phyloP scores from a whole-genome alignment of 2,329 filamentous ascomycete species.

The Fusarium transvaalense region DNA sequence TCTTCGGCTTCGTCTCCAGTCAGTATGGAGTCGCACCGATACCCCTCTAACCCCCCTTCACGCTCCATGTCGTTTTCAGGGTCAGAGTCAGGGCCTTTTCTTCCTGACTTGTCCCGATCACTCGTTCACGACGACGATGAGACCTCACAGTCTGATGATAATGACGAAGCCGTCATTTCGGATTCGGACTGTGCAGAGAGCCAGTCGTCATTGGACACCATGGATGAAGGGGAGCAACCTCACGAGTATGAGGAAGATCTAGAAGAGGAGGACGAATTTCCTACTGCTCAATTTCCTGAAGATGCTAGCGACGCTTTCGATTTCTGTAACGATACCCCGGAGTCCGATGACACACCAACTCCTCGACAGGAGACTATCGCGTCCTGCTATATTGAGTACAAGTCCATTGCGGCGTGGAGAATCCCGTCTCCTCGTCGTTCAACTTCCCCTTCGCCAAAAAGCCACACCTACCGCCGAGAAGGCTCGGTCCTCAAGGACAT shows the following conservation, averaged over 20 bases:
- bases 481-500: slow-evolving; percentile 47
- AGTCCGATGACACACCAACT: slow-evolving; percentile 61
- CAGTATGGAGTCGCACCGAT: slow-evolving; percentile 52
- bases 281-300: slow-evolving; percentile 56
- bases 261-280: slow-evolving; percentile 53
- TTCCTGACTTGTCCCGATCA: slow-evolving; percentile 49
- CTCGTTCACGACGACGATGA: slow-evolving; percentile 57
- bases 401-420: slow-evolving; percentile 50
- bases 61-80: slow-evolving; percentile 67
- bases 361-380: slow-evolving; percentile 55
- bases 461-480: slow-evolving; percentile 49
- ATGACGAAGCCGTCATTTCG: slow-evolving; percentile 59
- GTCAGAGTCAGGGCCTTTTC: slow-evolving; percentile 60
- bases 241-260: slow-evolving; percentile 52
- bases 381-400: slow-evolving; percentile 56
- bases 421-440: slow-evolving; percentile 52
- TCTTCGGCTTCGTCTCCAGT: slow-evolving; percentile 56
- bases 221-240: slow-evolving; percentile 49
- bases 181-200: slow-evolving; percentile 61
- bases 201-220: slow-evolving; percentile 51
- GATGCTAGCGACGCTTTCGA: slow-evolving; percentile 54
- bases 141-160: slow-evolving; percentile 60
- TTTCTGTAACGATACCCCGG: slow-evolving; percentile 54
- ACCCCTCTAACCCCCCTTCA: slow-evolving; percentile 57
- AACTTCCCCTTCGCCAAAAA: slow-evolving; percentile 54